These are phyloP conservation scores for Ophiostoma himal-ulmi DNA, from an alignment of 2,329 filamentous ascomycete genomes.

Conservation along the genomic window DNA sequence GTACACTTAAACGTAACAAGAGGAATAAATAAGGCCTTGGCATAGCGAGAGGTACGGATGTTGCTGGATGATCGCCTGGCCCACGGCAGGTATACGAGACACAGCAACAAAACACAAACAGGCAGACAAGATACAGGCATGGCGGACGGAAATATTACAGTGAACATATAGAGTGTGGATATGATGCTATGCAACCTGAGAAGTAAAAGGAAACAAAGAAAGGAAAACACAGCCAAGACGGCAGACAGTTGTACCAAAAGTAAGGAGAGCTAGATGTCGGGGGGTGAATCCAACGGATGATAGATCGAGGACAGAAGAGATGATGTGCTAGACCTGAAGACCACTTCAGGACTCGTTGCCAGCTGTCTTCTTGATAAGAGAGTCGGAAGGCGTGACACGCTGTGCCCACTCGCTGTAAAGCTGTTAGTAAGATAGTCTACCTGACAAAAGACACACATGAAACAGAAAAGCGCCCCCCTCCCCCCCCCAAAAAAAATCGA, in stretches of 20 bases:
- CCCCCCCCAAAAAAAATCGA: too few species aligned
- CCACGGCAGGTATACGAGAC: background rate
- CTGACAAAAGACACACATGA: background rate
- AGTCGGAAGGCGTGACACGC: slow-evolving; percentile 25
- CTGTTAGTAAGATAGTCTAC: background rate
- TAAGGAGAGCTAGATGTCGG: background rate
- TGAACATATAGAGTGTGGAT: slow-evolving; percentile 5
- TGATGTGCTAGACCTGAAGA: background rate
- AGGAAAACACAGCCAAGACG: background rate
- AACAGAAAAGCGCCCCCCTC: too few species aligned
- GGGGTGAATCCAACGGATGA: background rate
- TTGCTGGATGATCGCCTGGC: too few species aligned
- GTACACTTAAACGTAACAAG: background rate
- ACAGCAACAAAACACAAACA: background rate
- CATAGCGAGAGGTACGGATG: too few species aligned
- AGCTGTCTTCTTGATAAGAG: slow-evolving; percentile 21
- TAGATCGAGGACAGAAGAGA: background rate
- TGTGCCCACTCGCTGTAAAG: slow-evolving; percentile 27
- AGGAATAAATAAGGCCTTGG: background rate
- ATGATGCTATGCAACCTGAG: slow-evolving; percentile 3
- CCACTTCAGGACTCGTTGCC: slow-evolving; percentile 4
- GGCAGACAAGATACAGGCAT: background rate
- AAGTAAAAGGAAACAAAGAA: background rate
- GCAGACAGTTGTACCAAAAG: background rate
- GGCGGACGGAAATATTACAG: background rate